Evolutionary conservation across 1,284 basidiomycete species (phyloP), one percentile per base, ranked within the genome.

Genomic region (Sphaerobolus stellatus): DNA sequence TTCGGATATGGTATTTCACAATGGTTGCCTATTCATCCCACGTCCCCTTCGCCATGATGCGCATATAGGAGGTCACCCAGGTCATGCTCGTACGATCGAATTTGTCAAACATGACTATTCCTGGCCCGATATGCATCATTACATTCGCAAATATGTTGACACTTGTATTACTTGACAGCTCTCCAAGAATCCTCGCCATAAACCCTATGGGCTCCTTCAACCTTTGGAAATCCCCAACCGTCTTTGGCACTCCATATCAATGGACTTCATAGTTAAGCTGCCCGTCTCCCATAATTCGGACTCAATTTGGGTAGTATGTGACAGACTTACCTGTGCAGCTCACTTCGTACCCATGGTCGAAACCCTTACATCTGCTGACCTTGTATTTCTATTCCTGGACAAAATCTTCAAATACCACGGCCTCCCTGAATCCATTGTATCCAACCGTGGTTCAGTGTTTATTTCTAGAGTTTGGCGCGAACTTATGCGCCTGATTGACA

Each of bases 231-330:
- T 64, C 3, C 61, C 66, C 0, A 13, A 48, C 7, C 13, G 56
- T 6, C 71, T 71, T 3, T 75, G 69, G 69, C 34, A 18, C 1
- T 61, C 59, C 0, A 63, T 75, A 20, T 67, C 68, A 0, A 68
- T 73, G 67, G 72, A 75, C 53, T 60, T 65, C 51, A 71, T 75
- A 30, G 63, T 59, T 20, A 58, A 64, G 24, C 61, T 75, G 0
- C 73, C 71, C 1, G 5, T 18, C 1, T 68, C 66, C 0, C 47
- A 60, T 0, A 64, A 61, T 0, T 74, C 59, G 55, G 63, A 74
- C 52, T 54, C 71, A 3, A 74, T 79, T 41, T 61, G 73, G 5
- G 74, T 79, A 2, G 59, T 78, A 2, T 70, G 74, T 20, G 67
- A 74, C 59, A 56, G 72, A 0, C 59, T 76, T 13, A 71, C 76